A percentile compares a stretch with the other conserved stretches of the same genome.
Conservation (phyloP, 2,329 filamentous ascomycete species). For the Metarhizium guizhouense region DNA sequence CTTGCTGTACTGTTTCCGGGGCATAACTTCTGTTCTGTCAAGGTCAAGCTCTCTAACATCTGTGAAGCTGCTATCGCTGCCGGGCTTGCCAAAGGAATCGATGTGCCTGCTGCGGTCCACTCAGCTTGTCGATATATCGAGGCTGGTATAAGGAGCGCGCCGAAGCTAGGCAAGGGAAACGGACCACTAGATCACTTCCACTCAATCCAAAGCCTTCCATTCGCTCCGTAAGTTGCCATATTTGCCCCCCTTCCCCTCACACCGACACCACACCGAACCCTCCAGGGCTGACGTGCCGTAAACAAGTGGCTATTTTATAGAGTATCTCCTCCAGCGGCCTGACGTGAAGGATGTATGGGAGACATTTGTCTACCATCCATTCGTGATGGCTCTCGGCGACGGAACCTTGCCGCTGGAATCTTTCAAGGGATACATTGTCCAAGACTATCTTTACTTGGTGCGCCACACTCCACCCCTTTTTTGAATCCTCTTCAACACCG, state of each 20-base stretch:
- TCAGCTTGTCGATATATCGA: constrained; percentile 64
- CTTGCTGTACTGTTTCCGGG: no score
- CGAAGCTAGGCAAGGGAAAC: constrained; percentile 54
- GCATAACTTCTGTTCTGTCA: no score
- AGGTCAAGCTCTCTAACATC: neutral
- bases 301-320: constrained; percentile 64
- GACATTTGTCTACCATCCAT: constrained; percentile 70
- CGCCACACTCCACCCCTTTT: constrained; percentile 11
- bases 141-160: constrained; percentile 58
- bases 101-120: constrained; percentile 51
- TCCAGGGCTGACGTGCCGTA: neutral
- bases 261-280: neutral
- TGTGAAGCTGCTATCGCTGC: constrained; percentile 60
- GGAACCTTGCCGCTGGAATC: constrained; percentile 65
- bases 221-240: constrained; percentile 45
- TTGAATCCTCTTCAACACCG: neutral
- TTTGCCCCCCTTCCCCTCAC: neutral
- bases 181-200: constrained; percentile 76
- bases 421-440: constrained; percentile 83
- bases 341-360: constrained; percentile 71
- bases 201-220: constrained; percentile 58
- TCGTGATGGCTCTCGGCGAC: constrained; percentile 67
- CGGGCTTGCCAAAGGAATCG: constrained; percentile 54
- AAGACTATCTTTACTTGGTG: constrained; percentile 87
- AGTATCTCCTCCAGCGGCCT: constrained; percentile 68